These are phyloP conservation scores for Podaxis pistillaris DNA, from an alignment of 768 basidiomycete genomes.

Conservation along the genomic window DNA sequence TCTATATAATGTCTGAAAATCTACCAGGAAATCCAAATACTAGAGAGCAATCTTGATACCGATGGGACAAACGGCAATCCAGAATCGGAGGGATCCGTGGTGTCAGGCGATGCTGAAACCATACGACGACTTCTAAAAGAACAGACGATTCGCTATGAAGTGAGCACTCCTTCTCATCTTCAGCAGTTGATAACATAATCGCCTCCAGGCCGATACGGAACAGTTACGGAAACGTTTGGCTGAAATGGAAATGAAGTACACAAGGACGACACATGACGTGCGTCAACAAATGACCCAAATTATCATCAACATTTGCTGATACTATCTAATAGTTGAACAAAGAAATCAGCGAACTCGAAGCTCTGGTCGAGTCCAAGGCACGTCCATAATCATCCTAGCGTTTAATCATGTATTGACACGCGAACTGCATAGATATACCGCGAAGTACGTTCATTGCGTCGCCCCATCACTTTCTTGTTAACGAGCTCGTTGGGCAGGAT, in stretches of 20 bases:
- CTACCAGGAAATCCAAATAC: constrained; percentile 64
- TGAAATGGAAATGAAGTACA: constrained; percentile 75
- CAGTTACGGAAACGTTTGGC: constrained; percentile 66
- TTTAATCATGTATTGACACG: neutral
- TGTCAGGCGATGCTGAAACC: constrained; percentile 32
- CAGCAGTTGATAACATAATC: neutral
- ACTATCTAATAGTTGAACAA: constrained; percentile 65
- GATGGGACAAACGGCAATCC: constrained; percentile 53
- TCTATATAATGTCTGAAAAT: constrained; percentile 5
- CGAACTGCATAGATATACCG: constrained; percentile 65
- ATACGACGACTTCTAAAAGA: constrained; percentile 45
- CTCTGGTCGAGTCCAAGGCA: constrained; percentile 93
- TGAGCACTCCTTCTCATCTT: constrained; percentile 20
- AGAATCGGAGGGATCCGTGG: constrained; percentile 14
- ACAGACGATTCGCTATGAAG: constrained; percentile 54
- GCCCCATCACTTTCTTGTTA: neutral
- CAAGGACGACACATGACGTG: constrained; percentile 67
- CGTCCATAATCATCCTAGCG: constrained; percentile 4
- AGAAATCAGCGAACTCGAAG: constrained; percentile 90
- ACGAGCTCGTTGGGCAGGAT: constrained; percentile 44
- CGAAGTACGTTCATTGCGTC: constrained; percentile 44
- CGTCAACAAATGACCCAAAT: constrained; percentile 20
- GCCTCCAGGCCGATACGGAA: constrained; percentile 56
- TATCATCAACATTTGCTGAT: neutral
- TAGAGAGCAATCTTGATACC: constrained; percentile 76